phyloP scores from a whole-genome alignment of 495 filamentous ascomycete genomes.

The Talaromyces thailandensis region DNA sequence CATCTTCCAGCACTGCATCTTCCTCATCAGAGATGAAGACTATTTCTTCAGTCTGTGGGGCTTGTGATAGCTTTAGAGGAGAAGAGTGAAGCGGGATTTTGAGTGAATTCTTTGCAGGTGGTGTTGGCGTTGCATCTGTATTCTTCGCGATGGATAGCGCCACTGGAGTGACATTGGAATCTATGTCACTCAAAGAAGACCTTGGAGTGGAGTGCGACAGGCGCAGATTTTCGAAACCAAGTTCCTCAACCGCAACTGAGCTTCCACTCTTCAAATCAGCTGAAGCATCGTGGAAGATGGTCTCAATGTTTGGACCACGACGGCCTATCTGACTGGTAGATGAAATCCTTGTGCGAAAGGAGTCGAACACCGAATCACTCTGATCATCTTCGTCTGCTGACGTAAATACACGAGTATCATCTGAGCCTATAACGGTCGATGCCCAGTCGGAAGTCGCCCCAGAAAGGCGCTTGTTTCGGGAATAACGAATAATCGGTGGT shows the following conservation, averaged over 20 bases:
- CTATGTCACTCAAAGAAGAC: conserved; percentile 4
- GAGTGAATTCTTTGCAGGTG: background rate
- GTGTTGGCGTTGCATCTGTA: conserved; percentile 3
- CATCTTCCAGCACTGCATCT: background rate
- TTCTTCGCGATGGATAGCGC: background rate
- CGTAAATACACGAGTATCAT: conserved; percentile 66
- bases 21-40: background rate
- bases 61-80: background rate
- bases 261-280: background rate
- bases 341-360: conserved; percentile 73
- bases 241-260: background rate
- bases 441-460: conserved; percentile 58
- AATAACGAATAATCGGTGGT: conserved; percentile 21
- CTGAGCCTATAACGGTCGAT: conserved; percentile 76
- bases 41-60: background rate
- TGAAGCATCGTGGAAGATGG: conserved; percentile 76
- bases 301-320: conserved; percentile 60
- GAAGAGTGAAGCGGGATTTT: background rate
- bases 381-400: conserved; percentile 81
- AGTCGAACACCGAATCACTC: conserved; percentile 90
- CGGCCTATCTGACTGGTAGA: conserved; percentile 41
- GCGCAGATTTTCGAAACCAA: background rate
- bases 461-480: conserved; percentile 34
- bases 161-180: conserved; percentile 3
- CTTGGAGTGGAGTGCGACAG: conserved; percentile 4